These are phyloP conservation scores for Narthecium ossifragum DNA, from an alignment of 106 monocot species.

Conservation along the genomic window DNA sequence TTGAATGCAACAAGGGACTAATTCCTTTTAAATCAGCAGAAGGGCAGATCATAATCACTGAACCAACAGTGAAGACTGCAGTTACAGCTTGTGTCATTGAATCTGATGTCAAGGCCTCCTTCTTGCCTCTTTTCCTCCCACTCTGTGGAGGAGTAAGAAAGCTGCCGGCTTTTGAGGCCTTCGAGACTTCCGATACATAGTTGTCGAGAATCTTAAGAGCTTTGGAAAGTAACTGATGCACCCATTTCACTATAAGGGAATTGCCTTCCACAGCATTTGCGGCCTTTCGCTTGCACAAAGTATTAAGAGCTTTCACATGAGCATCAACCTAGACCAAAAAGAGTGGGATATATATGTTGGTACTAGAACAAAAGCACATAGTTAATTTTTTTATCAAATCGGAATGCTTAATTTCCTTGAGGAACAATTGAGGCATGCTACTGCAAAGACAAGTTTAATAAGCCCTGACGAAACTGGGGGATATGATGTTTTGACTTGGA, in stretches of 20 bases:
- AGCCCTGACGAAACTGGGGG: too few species aligned
- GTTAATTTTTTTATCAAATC: too few species aligned
- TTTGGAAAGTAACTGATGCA: conserved; percentile 45
- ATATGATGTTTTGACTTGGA: too few species aligned
- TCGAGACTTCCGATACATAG: conserved; percentile 49
- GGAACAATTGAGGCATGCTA: too few species aligned
- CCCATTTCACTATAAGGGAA: conserved; percentile 71
- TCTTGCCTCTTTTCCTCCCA: conserved; percentile 38
- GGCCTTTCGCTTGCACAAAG: conserved; percentile 83
- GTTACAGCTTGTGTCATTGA: conserved; percentile 42
- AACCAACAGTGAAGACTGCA: conserved; percentile 86
- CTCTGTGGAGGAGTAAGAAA: conserved; percentile 38
- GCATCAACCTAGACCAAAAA: conserved; percentile 99
- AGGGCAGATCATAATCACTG: conserved; percentile 65
- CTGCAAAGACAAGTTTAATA: too few species aligned
- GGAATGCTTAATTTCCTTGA: too few species aligned
- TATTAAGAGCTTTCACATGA: conserved; percentile 87
- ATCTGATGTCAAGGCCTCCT: conserved; percentile 14
- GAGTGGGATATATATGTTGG: too few species aligned
- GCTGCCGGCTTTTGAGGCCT: conserved; percentile 13
- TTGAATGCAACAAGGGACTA: conserved; percentile 60
- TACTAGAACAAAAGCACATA: too few species aligned
- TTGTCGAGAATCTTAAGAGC: conserved; percentile 49
- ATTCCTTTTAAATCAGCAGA: conserved; percentile 55
- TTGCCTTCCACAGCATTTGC: conserved; percentile 48